These are phyloP conservation scores for Dalbergia oliveri DNA, from an alignment of 306 rosid species.

Conservation along the genomic window DNA sequence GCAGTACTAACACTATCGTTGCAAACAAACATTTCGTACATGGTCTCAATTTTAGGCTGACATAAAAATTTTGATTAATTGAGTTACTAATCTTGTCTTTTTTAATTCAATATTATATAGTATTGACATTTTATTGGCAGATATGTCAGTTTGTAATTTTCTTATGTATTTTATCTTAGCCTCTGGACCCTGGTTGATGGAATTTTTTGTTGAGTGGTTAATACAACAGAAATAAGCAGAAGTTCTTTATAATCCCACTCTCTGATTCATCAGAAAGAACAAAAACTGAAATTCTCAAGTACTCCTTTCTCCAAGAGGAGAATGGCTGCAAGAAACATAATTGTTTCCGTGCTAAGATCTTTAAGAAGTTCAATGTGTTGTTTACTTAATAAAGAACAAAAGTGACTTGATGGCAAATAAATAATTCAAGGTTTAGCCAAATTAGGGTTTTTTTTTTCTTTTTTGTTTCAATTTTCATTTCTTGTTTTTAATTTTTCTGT, in stretches of 20 bases:
- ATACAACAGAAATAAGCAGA: background rate
- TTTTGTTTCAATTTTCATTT: too few relatives aligned
- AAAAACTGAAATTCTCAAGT: background rate
- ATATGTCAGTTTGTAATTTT: conserved; percentile 42
- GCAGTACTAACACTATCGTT: conserved; percentile 38
- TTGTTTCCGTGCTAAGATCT: background rate
- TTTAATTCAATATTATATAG: background rate
- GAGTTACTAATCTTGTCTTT: conserved; percentile 2
- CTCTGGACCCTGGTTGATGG: conserved; percentile 16
- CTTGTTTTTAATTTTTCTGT: too few relatives aligned
- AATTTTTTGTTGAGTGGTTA: background rate
- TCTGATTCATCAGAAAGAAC: background rate
- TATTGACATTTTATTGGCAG: conserved; percentile 35
- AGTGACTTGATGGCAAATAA: background rate
- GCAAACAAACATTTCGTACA: conserved; percentile 41
- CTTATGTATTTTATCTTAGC: conserved; percentile 38
- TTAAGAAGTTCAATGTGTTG: too few relatives aligned
- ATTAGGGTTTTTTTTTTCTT: too few relatives aligned
- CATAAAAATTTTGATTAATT: conserved; percentile 38
- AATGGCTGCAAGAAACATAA: background rate
- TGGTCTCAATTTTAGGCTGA: conserved; percentile 43
- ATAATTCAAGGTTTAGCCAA: background rate
- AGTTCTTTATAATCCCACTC: background rate
- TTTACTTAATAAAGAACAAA: too few relatives aligned
- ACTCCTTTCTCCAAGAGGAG: background rate